phyloP scores from a whole-genome alignment of 305 asterid species.

The Solanum hybrid region DNA sequence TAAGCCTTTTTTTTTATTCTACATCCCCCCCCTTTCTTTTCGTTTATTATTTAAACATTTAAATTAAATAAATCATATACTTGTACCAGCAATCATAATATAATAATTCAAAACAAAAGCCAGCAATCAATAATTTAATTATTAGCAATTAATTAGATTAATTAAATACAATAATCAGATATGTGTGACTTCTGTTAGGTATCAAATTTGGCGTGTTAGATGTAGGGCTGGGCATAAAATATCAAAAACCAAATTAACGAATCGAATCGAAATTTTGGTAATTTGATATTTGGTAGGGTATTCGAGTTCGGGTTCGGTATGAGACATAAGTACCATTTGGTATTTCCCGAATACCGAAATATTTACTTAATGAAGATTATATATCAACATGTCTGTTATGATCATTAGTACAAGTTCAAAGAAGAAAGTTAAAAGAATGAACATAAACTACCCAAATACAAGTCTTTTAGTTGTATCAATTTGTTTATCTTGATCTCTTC shows the following conservation, averaged over 20 bases:
- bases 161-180: background rate
- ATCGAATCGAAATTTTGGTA: background rate
- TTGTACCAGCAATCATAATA: background rate
- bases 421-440: background rate
- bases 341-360: too few relatives aligned
- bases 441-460: too few relatives aligned
- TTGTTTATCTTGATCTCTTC: background rate
- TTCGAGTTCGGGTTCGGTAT: background rate
- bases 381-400: background rate
- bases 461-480: background rate
- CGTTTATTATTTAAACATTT: background rate
- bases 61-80: background rate
- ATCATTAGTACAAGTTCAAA: background rate
- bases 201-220: background rate
- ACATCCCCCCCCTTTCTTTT: accelerated
- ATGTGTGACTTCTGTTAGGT: background rate
- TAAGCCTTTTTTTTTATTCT: background rate
- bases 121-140: background rate
- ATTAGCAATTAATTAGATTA: background rate
- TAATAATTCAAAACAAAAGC: background rate
- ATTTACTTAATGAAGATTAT: background rate
- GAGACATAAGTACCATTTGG: background rate
- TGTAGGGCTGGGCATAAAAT: background rate
- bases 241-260: too few relatives aligned
- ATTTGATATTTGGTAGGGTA: too few relatives aligned